These are phyloP conservation scores for Bocquillonia castaneifolia DNA, from an alignment of 441 rosid species.

Conservation along the genomic window DNA sequence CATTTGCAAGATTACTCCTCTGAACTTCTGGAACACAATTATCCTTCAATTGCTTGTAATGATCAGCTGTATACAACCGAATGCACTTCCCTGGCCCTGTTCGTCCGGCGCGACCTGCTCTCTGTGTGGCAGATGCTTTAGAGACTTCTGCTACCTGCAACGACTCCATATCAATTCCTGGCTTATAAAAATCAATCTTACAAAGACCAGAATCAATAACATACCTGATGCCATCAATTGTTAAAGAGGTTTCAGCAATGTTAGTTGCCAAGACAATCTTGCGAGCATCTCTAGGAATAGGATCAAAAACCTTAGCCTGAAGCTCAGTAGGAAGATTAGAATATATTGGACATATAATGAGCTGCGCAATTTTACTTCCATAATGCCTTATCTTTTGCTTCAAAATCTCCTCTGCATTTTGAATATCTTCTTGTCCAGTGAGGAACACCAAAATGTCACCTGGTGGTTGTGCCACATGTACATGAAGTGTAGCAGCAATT, in stretches of 20 bases:
- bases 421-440: slow-evolving; percentile 98
- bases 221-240: slow-evolving; percentile 93
- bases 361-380: slow-evolving; percentile 87
- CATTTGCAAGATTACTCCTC: slow-evolving; percentile 87
- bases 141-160: slow-evolving; percentile 84
- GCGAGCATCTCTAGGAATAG: slow-evolving; percentile 92
- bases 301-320: slow-evolving; percentile 92
- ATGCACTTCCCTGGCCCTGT: slow-evolving; percentile 94
- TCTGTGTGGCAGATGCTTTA: slow-evolving; percentile 96
- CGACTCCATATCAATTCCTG: slow-evolving; percentile 98
- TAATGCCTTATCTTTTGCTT: slow-evolving; percentile 80
- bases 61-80: slow-evolving; percentile 78
- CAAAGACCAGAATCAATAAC: slow-evolving; percentile 95
- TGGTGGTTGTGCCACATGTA: slow-evolving; percentile 72
- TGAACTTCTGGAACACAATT: slow-evolving; percentile 91
- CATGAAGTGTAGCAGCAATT: slow-evolving; percentile 75
- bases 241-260: slow-evolving; percentile 94
- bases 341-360: slow-evolving; percentile 89
- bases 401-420: slow-evolving; percentile 89
- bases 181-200: slow-evolving; percentile 94
- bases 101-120: slow-evolving; percentile 95
- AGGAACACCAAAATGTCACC: slow-evolving; percentile 92
- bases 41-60: slow-evolving; percentile 78
- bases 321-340: slow-evolving; percentile 96
- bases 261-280: slow-evolving; percentile 95